Evolutionary conservation across 768 basidiomycete species (phyloP), one percentile per base, ranked within the genome.

Genomic region (Russula vinacea): DNA sequence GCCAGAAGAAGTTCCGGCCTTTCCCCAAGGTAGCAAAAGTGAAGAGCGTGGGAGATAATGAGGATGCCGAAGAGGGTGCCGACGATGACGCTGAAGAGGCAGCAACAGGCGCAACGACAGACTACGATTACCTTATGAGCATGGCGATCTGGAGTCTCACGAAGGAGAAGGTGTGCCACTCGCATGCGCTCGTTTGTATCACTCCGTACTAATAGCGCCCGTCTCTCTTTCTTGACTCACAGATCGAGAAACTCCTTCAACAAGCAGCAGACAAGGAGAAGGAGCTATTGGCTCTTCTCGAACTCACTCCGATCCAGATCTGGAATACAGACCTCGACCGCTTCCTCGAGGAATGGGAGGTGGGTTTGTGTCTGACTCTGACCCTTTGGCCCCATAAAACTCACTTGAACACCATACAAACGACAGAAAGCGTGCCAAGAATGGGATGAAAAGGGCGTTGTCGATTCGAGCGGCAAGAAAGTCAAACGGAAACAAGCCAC

Each of bases 111-210:
- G 74, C 76, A 13, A 69, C 77, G 5, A 80, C 80, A 33, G 95
- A 98, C 76, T 99, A 81, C 72, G 95, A 99, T 73, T 98, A 99
- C 75, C 76, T 99, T 57, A 78, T 99, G 63, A 86, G 92, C 17
- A 98, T 99, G 96, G 78, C 93, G 1, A 96, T 99, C 71, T 94
- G 85, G 81, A 96, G 89, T 76, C 78, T 99, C 79, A 99, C 96
- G 0, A 87, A 83, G 70, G 96, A 98, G 76, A 95, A 89, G 85
- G 92, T 90, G 58, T 7, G 74, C 57, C 14, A 11, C 7, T 10
- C 24, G 3, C 26, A 50, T 17, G 26, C 16, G 16, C 26, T 50
- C 14, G 6, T 50, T 26, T 24, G 49, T 50, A 26, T 50, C 26
- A 29, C 45, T 13, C 45, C 11, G 45, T 47, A 50, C 49, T 29